Evolutionary conservation across 768 basidiomycete species (phyloP), one percentile per base, ranked within the genome.

Genomic region (Cubamyces sp.): DNA sequence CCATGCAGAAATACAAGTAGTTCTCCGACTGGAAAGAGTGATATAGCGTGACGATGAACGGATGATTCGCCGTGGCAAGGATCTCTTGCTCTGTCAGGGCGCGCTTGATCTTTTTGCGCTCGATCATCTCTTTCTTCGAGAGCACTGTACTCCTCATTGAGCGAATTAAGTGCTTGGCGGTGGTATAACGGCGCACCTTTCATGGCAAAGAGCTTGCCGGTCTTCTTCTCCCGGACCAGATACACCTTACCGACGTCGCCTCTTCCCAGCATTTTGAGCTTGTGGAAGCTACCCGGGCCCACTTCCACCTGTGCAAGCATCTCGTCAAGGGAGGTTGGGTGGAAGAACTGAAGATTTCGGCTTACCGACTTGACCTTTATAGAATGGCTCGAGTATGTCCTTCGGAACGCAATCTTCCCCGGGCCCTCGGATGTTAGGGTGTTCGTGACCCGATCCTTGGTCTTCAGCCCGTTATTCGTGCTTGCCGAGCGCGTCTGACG

Each of bases 61-160:
- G 97, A 74, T 98, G 97, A 72, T 99, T 99, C 34, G 97, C 93
- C 23, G 96, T 96, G 9, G 96, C 96, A 45, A 99, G 84, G 68
- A 99, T 99, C 76, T 98, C 97, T 79, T 98, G 97, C 77, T 99
- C 97, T 4, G 97, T 98, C 71, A 99, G 74, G 9, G 96, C 97
- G 64, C 97, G 87, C 76, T 99, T 99, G 80, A 99, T 96, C 82
- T 99, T 99, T 81, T 96, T 97, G 70, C 97, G 87, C 79, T 96
- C 94, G 75, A 99, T 96, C 96, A 99, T 98, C 81, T 99, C 97
- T 81, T 91, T 93, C 81, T 98, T 98, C 53, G 95, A 97, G 47
- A 99, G 81, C 23, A 99, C 97, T 96, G 75, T 71, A n/a, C 19
- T 30, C 43, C 47, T 18, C 21, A 30, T 59, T 63, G 28, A 65